These are phyloP conservation scores for Rhynchosporium graminicola DNA, from an alignment of 2,329 filamentous ascomycete species.

Conservation along the genomic window DNA sequence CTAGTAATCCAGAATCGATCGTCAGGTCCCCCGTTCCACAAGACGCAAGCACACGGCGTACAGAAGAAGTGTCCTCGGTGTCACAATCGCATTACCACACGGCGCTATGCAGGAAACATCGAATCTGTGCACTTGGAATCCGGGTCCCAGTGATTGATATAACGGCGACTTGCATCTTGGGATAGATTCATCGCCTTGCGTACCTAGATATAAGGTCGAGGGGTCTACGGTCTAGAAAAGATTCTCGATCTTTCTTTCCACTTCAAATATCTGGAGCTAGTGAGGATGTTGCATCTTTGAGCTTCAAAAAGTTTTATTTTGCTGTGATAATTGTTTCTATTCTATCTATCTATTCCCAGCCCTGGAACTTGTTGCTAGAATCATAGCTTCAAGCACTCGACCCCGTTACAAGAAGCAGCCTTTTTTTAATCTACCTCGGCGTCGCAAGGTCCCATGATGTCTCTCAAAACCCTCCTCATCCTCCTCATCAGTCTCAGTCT, in stretches of 20 bases:
- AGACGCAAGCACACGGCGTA: background rate
- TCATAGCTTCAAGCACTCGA: too few species aligned
- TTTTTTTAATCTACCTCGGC: too few species aligned
- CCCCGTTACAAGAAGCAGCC: too few species aligned
- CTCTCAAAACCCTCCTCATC: background rate
- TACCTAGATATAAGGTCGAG: too few species aligned
- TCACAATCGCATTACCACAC: constrained; percentile 1
- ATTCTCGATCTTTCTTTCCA: too few species aligned
- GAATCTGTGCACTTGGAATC: background rate
- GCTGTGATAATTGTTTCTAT: too few species aligned
- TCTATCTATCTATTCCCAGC: too few species aligned
- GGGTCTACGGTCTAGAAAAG: too few species aligned
- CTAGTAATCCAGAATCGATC: background rate
- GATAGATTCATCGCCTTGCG: background rate
- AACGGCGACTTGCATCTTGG: background rate
- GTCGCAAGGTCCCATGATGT: too few species aligned
- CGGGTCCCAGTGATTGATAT: background rate
- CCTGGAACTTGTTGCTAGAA: too few species aligned
- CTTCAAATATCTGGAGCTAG: too few species aligned
- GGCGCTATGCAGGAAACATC: background rate
- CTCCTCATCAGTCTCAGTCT: background rate
- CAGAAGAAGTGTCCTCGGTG: background rate
- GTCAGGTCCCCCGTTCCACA: background rate
- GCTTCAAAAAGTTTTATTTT: background rate
- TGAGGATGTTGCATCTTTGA: too few species aligned